Conservation (phyloP, 164 flowering plant species). For the Stephania japonica region DNA sequence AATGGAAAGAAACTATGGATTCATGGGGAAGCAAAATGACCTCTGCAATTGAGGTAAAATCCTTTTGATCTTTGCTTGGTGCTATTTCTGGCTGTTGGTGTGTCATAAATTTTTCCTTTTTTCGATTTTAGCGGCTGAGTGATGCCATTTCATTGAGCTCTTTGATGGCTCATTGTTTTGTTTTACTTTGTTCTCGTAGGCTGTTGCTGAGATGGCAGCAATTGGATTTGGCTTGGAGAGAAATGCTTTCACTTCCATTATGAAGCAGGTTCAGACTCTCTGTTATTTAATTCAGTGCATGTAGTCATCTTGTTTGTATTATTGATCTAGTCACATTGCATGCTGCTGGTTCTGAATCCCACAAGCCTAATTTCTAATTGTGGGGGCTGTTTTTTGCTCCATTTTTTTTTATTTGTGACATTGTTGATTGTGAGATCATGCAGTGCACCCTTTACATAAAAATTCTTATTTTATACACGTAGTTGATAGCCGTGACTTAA, state of each 20-base stretch:
- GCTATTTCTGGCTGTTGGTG: background rate
- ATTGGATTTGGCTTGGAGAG: slow-evolving; percentile 86
- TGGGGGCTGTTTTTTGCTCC: background rate
- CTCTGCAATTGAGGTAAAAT: slow-evolving; percentile 69
- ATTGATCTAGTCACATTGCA: background rate
- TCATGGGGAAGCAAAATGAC: slow-evolving; percentile 93
- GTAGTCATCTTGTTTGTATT: background rate
- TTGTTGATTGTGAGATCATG: background rate
- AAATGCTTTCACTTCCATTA: slow-evolving; percentile 89
- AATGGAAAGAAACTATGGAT: slow-evolving; percentile 97
- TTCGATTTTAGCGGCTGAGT: too few species aligned
- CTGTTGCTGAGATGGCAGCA: slow-evolving; percentile 97
- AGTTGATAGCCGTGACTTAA: background rate
- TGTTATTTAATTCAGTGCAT: background rate
- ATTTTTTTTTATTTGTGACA: background rate
- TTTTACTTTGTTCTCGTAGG: slow-evolving; percentile 35
- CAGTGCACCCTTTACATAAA: background rate
- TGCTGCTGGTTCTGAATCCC: background rate
- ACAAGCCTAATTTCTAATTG: background rate
- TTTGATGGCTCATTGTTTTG: background rate
- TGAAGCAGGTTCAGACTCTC: slow-evolving; percentile 58
- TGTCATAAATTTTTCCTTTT: background rate
- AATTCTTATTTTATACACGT: background rate
- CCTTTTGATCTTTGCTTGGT: background rate
- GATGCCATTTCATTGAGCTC: too few species aligned